Evolutionary conservation across 1,284 basidiomycete genomes (phyloP).

Genomic region (Sporisorium scitamineum): DNA sequence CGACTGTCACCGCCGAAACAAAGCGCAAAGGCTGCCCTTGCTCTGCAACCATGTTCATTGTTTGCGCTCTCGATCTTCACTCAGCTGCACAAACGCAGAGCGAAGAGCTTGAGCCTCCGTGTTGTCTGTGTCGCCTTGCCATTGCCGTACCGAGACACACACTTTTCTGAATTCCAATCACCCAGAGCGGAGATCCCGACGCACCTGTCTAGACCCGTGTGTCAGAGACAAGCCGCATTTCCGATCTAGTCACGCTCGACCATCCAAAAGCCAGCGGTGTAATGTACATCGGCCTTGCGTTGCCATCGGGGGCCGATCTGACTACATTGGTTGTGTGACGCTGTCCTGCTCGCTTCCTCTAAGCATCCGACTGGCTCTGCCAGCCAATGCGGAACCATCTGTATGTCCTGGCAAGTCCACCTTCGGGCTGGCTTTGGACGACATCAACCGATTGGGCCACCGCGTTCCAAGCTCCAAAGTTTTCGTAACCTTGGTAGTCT

Average conservation of each 20-base stretch:
- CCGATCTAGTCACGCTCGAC: too few species aligned
- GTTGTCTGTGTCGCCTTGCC: background rate
- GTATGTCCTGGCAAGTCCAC: conserved; percentile 33
- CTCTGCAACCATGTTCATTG: background rate
- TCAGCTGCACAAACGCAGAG: background rate
- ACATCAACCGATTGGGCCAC: conserved; percentile 15
- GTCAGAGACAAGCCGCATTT: too few species aligned
- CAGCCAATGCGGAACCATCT: conserved; percentile 45
- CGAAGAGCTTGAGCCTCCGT: background rate
- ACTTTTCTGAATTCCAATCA: conserved; percentile 1
- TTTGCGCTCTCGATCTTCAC: background rate
- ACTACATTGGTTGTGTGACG: too few species aligned
- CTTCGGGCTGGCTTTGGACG: conserved; percentile 21
- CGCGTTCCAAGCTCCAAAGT: conserved; percentile 52
- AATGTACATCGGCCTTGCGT: background rate
- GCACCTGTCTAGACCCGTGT: too few species aligned
- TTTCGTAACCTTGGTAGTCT: conserved; percentile 51
- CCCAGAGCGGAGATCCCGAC: too few species aligned
- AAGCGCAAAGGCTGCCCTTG: background rate
- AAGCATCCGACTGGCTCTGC: conserved; percentile 7
- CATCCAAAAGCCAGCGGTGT: too few species aligned
- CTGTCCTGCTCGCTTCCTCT: too few species aligned
- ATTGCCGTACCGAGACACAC: background rate
- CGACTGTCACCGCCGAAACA: conserved; percentile 2
- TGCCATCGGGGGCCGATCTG: background rate